These are phyloP conservation scores for Xylaria sp. DNA, from an alignment of 2,329 filamentous ascomycete species.

Conservation along the genomic window DNA sequence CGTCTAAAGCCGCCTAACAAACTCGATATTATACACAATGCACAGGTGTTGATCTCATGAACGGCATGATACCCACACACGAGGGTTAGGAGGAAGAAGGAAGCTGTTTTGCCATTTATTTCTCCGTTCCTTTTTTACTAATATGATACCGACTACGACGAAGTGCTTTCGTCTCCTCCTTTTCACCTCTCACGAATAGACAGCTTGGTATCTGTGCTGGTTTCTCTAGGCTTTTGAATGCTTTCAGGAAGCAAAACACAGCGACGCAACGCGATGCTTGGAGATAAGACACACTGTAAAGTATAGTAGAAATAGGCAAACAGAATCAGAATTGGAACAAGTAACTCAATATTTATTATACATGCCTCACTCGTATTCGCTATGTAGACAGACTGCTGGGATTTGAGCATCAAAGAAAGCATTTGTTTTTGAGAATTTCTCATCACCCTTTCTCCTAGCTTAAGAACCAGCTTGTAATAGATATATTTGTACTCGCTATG, in stretches of 20 bases:
- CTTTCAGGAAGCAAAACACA: neutral
- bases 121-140: slow-evolving; percentile 1
- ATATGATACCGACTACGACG: slow-evolving; percentile 23
- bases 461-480: neutral
- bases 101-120: slow-evolving; percentile 8
- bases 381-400: neutral
- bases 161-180: neutral
- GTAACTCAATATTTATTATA: slow-evolving; percentile 7
- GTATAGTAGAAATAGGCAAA: neutral
- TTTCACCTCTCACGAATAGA: slow-evolving; percentile 16
- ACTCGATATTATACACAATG: neutral
- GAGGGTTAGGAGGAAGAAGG: neutral
- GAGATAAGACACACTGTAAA: slow-evolving; percentile 13
- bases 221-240: neutral
- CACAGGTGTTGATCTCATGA: neutral
- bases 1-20: slow-evolving; percentile 12
- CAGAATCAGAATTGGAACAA: neutral
- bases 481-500: slow-evolving; percentile 2
- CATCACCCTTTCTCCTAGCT: neutral
- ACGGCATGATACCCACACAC: neutral
- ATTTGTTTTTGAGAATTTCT: neutral
- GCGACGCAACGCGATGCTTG: slow-evolving; percentile 16
- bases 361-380: neutral
- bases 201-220: slow-evolving; percentile 8
- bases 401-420: neutral